Percentiles rank a stretch among this genome's conserved stretches.
These are phyloP conservation scores for Chalciporus piperatoides DNA, from an alignment of 1,284 basidiomycete genomes.

Conservation along the genomic window DNA sequence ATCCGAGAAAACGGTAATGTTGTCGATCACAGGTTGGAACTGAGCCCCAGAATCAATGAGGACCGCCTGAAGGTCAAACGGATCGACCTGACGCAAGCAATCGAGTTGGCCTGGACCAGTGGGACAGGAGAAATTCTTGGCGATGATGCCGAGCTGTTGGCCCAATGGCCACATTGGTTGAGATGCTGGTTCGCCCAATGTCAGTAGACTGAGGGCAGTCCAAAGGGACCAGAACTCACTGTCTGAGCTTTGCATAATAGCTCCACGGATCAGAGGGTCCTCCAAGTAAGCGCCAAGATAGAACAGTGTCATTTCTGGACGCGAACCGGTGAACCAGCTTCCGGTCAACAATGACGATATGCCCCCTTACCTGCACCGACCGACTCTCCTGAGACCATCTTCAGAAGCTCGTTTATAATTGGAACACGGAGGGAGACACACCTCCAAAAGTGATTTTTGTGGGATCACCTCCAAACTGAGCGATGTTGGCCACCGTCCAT, in stretches of 20 bases:
- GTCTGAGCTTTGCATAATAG: background rate
- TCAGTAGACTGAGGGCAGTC: background rate
- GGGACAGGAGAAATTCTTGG: background rate
- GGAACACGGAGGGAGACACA: background rate
- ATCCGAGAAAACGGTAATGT: background rate
- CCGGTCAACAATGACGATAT: background rate
- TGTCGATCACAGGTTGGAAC: background rate
- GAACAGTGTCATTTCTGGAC: background rate
- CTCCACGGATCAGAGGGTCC: background rate
- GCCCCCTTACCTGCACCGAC: background rate
- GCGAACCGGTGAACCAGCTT: background rate
- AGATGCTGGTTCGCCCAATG: background rate
- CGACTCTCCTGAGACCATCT: background rate
- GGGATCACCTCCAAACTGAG: background rate
- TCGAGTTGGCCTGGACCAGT: background rate
- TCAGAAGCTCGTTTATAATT: background rate
- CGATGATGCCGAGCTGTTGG: background rate
- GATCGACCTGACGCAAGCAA: background rate
- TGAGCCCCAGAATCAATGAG: background rate
- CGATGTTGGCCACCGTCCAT: background rate
- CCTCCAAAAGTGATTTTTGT: background rate
- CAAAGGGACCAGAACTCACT: background rate
- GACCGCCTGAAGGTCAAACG: background rate
- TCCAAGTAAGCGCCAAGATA: background rate
- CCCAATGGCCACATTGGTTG: background rate